These are phyloP conservation scores for Diaporthe sp. DNA, from an alignment of 2,329 filamentous ascomycete genomes.

Conservation along the genomic window DNA sequence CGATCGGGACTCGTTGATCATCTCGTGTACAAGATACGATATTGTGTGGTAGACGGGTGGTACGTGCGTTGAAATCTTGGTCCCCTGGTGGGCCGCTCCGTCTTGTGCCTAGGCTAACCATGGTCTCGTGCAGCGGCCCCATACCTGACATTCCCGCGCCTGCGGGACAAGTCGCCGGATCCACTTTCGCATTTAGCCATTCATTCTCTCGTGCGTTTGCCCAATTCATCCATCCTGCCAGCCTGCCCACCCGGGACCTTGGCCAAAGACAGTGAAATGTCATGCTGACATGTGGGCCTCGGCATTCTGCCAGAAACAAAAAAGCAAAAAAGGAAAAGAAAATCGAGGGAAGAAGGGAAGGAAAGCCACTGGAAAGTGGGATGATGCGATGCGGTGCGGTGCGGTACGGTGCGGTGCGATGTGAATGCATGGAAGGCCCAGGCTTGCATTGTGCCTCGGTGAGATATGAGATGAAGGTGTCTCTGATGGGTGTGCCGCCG, in stretches of 20 bases:
- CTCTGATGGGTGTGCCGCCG: slow-evolving; percentile 21
- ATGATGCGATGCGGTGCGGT: slow-evolving; percentile 4
- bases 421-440: not conserved
- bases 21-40: not conserved
- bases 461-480: slow-evolving; percentile 21
- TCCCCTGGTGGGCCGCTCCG: not conserved
- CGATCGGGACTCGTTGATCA: not conserved
- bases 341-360: too few relatives aligned
- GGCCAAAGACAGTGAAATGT: not conserved
- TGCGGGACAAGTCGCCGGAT: slow-evolving; percentile 25
- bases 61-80: slow-evolving; percentile 4
- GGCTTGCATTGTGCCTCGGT: slow-evolving; percentile 23
- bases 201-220: not conserved
- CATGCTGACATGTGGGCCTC: slow-evolving; percentile 11
- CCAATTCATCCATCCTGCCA: not conserved
- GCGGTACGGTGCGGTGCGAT: not conserved
- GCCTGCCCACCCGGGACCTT: not conserved
- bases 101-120: slow-evolving; percentile 12
- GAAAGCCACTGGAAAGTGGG: not conserved
- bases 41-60: not conserved
- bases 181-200: slow-evolving; percentile 27
- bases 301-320: not conserved
- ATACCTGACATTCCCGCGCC: slow-evolving; percentile 27
- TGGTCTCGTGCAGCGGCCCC: slow-evolving; percentile 20
- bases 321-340: not conserved